phyloP scores from a whole-genome alignment of 768 basidiomycete species.

The Phaffia tasmanica region DNA sequence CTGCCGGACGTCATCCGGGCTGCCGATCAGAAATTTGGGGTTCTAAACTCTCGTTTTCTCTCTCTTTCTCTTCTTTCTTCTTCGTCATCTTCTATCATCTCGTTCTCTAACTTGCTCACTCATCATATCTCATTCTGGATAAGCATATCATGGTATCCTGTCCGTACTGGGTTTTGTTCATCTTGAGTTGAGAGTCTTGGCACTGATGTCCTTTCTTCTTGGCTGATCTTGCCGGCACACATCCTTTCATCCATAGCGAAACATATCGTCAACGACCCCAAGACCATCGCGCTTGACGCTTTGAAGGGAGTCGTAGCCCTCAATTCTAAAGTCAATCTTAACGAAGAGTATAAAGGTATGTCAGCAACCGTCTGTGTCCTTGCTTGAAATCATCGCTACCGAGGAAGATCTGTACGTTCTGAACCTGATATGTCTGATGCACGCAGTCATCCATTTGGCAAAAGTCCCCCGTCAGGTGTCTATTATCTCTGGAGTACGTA shows the following conservation, averaged over 20 bases:
- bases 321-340: conserved; percentile 63
- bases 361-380: not conserved
- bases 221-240: not conserved
- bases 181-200: not conserved
- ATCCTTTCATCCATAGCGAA: conserved; percentile 39
- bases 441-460: conserved; percentile 10
- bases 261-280: conserved; percentile 65
- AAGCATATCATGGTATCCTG: too few species aligned
- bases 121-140: too few species aligned
- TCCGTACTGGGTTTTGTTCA: too few species aligned
- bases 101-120: too few species aligned
- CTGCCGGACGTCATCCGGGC: too few species aligned
- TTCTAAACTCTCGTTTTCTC: too few species aligned
- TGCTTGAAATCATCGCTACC: not conserved
- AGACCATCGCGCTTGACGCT: conserved; percentile 63
- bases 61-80: too few species aligned
- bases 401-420: too few species aligned
- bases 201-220: not conserved
- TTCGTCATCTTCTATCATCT: too few species aligned
- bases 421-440: not conserved
- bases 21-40: too few species aligned
- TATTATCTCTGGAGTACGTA: conserved; percentile 18
- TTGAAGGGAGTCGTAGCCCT: conserved; percentile 53
- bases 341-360: conserved; percentile 59
- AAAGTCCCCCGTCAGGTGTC: conserved; percentile 7